These are phyloP conservation scores for Daldinia sp. DNA, from an alignment of 2,329 filamentous ascomycete species.

Conservation along the genomic window DNA sequence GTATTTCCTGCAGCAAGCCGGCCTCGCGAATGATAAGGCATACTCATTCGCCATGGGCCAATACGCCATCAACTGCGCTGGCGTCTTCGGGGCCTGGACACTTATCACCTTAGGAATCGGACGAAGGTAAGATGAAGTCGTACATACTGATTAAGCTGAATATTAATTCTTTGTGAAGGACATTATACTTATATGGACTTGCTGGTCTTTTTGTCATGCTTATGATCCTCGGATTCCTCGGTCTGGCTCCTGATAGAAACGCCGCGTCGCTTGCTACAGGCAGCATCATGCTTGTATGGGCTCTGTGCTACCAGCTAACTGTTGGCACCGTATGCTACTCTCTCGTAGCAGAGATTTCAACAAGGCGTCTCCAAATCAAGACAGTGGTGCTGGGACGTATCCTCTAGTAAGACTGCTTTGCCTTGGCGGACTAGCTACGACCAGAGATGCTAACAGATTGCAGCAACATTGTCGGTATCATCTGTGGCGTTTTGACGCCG, in stretches of 20 bases:
- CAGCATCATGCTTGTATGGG: conserved; percentile 87
- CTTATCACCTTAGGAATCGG: conserved; percentile 82
- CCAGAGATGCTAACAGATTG: conserved; percentile 27
- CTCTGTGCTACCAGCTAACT: conserved; percentile 85
- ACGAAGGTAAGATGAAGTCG: conserved; percentile 63
- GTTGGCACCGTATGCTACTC: conserved; percentile 93
- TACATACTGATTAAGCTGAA: conserved; percentile 49
- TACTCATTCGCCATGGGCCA: conserved; percentile 74
- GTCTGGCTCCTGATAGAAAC: conserved; percentile 74
- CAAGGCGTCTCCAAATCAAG: conserved; percentile 87
- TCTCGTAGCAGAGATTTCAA: conserved; percentile 85
- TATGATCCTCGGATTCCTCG: conserved; percentile 85
- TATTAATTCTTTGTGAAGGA: conserved; percentile 39
- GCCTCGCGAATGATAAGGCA: conserved; percentile 63
- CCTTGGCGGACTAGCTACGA: neutral
- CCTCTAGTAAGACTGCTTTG: conserved; percentile 65
- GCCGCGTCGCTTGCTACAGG: conserved; percentile 80
- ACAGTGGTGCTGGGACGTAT: conserved; percentile 89
- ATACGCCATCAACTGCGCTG: conserved; percentile 80
- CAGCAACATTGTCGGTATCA: conserved; percentile 82
- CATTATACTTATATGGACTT: conserved; percentile 80
- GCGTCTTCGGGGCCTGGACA: conserved; percentile 84
- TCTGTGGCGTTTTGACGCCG: conserved; percentile 84
- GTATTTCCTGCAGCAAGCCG: conserved; percentile 71
- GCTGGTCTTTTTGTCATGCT: conserved; percentile 81